Percentiles rank a stretch among this genome's conserved stretches.
phyloP scores from a whole-genome alignment of 345 rosid genomes.

The Salix brachista region DNA sequence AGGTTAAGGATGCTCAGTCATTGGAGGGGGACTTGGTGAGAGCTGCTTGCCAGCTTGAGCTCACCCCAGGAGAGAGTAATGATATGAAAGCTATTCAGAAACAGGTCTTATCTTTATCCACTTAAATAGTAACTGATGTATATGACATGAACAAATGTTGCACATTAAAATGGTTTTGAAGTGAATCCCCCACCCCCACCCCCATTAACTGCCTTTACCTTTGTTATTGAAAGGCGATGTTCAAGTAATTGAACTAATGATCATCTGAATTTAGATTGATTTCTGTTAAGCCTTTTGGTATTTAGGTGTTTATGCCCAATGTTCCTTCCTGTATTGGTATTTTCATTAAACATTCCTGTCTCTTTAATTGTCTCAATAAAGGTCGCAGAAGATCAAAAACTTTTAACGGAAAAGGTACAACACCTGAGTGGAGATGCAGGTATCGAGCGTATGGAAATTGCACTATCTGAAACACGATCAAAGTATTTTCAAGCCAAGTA shows the following conservation, averaged over 20 bases:
- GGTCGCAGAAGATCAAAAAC: slow-evolving; percentile 81
- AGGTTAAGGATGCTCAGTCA: slow-evolving; percentile 87
- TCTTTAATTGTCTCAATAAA: slow-evolving; percentile 17
- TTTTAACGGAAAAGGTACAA: slow-evolving; percentile 72
- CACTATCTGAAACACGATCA: slow-evolving; percentile 62
- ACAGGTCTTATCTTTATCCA: slow-evolving; percentile 46
- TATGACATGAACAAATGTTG: background rate
- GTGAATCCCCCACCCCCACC: no score
- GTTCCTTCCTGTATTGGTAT: background rate
- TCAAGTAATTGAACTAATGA: background rate
- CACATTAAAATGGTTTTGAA: background rate
- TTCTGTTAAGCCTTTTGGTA: background rate
- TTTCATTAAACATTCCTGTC: background rate
- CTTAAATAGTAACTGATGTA: background rate
- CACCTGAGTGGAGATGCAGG: slow-evolving; percentile 80
- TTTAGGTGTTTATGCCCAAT: background rate
- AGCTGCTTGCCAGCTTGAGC: slow-evolving; percentile 99
- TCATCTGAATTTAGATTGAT: background rate
- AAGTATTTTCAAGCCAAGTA: slow-evolving; percentile 54
- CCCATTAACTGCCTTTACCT: background rate
- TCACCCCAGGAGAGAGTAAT: slow-evolving; percentile 64
- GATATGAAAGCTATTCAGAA: slow-evolving; percentile 89
- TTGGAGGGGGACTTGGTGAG: slow-evolving; percentile 87
- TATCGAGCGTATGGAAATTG: slow-evolving; percentile 68
- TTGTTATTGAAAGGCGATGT: background rate